Evolutionary conservation across 108 stramenopile genomes (phyloP).

Genomic region (Cyclotella sp.): DNA sequence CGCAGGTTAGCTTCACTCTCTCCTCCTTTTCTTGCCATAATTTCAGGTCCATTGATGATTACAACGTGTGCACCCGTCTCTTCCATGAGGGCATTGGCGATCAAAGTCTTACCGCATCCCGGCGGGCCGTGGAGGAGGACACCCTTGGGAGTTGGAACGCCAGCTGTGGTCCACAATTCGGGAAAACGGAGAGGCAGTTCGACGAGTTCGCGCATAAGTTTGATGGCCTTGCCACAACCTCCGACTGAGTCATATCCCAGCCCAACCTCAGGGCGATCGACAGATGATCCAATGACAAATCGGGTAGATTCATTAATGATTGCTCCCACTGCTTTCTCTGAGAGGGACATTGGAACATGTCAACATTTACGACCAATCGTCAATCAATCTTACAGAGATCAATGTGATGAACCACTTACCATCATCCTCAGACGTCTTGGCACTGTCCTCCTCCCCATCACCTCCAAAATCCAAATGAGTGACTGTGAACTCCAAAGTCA

Average conservation of each 20-base stretch:
- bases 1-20: conserved; percentile 91
- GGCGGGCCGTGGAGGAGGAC: conserved; percentile 97
- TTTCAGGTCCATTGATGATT: conserved; percentile 98
- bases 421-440: conserved; percentile 33
- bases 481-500: conserved; percentile 74
- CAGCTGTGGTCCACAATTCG: conserved; percentile 95
- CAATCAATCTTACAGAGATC: not conserved
- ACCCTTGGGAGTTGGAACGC: conserved; percentile 94
- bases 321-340: conserved; percentile 57
- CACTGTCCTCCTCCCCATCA: conserved; percentile 41
- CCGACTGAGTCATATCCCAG: conserved; percentile 97
- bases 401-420: conserved; percentile 11
- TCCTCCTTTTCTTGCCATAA: conserved; percentile 96
- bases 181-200: conserved; percentile 97
- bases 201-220: conserved; percentile 94
- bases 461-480: conserved; percentile 70
- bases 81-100: conserved; percentile 94
- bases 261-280: conserved; percentile 72
- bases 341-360: not conserved
- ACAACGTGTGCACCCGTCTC: conserved; percentile 97
- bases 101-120: conserved; percentile 97
- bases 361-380: not conserved
- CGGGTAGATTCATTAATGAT: conserved; percentile 58
- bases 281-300: conserved; percentile 68
- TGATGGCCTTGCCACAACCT: conserved; percentile 90